Evolutionary conservation across 306 rosid species (phyloP), one percentile per base, ranked within the genome.

Genomic region (Inga oerstediana): DNA sequence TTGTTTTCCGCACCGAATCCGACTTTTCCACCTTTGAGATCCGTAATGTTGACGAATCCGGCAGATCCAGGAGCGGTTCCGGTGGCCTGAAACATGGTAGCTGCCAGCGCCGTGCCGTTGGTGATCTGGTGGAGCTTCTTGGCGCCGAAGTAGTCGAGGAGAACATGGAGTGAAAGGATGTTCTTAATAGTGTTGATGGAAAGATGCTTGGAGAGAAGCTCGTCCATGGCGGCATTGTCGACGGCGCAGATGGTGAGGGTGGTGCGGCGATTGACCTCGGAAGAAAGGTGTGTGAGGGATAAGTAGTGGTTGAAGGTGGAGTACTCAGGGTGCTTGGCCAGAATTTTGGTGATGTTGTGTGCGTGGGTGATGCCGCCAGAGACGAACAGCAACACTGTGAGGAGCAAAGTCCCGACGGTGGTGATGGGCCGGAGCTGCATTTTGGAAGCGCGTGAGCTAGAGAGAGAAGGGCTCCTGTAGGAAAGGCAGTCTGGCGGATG

Each of bases 41-140:
- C 94, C 37, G 99, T 95, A 64, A 95, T 93, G 90, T 95, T 95
- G 59, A 95, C 92, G 83, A 92, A 90, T 3, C 99, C 99, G 4
- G 98, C 1, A 24, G 96, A 78, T 0, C 96, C 99, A 0, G 92
- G 92, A 9, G 99, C 98, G 5, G 94, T 12, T 37, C 98, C 99
- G 58, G 93, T 88, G 81, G 98, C 90, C 67, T 95, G 99, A 75
- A 84, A 95, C 93, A 95, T 77, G n/a, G 98, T 95, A 75, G 99
- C 94, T 17, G 92, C 92, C 3, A 93, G 82, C 27, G 98, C 94
- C 7, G 98, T 92, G 75, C 99, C 97, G 86, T 95, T 89, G 34
- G 96, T 89, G 93, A 95, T 93, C 88, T 95, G 98, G 91, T 93
- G 99, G 85, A 95, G 98, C 87, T 95, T 95, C 79, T 91, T 95